Evolutionary conservation across 2,329 filamentous ascomycete genomes (phyloP).

Genomic region (Rhytidhysteron rufulum): DNA sequence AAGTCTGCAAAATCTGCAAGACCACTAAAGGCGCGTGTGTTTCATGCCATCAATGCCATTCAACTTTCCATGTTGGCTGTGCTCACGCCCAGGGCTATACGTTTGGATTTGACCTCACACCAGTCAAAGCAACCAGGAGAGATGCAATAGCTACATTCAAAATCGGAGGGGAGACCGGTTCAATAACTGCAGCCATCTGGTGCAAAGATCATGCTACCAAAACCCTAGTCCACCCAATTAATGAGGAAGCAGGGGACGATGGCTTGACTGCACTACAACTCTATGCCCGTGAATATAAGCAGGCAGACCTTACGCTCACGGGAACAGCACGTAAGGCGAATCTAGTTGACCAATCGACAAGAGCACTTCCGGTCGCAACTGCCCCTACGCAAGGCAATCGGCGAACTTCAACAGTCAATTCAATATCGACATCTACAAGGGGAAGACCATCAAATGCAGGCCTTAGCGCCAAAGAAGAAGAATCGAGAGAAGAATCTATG

Average conservation of each 20-base stretch:
- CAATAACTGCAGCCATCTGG: constrained; percentile 83
- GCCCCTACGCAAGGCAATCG: constrained; percentile 27
- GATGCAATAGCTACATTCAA: constrained; percentile 78
- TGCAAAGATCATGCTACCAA: constrained; percentile 81
- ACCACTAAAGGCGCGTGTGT: constrained; percentile 73
- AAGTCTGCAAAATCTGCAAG: constrained; percentile 82
- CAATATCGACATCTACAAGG: constrained; percentile 30
- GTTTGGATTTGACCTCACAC: constrained; percentile 85
- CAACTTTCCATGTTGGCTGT: constrained; percentile 80
- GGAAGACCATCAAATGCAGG: constrained; percentile 34
- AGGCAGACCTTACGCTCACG: constrained; percentile 84
- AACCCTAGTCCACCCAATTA: constrained; percentile 70
- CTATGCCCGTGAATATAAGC: constrained; percentile 86
- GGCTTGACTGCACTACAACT: constrained; percentile 79
- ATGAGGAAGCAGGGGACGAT: constrained; percentile 68
- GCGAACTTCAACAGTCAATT: constrained; percentile 37
- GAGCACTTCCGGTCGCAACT: constrained; percentile 33
- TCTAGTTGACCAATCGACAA: constrained; percentile 64
- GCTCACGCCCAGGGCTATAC: constrained; percentile 78
- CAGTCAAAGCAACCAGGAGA: constrained; percentile 82
- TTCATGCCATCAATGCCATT: constrained; percentile 70
- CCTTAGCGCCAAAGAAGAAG: constrained; percentile 33
- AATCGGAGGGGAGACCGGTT: constrained; percentile 74
- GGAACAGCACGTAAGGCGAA: constrained; percentile 92
- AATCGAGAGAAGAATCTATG: constrained; percentile 24